Conservation (phyloP, 2,329 filamentous ascomycete genomes). For the Ascochyta koolunga region DNA sequence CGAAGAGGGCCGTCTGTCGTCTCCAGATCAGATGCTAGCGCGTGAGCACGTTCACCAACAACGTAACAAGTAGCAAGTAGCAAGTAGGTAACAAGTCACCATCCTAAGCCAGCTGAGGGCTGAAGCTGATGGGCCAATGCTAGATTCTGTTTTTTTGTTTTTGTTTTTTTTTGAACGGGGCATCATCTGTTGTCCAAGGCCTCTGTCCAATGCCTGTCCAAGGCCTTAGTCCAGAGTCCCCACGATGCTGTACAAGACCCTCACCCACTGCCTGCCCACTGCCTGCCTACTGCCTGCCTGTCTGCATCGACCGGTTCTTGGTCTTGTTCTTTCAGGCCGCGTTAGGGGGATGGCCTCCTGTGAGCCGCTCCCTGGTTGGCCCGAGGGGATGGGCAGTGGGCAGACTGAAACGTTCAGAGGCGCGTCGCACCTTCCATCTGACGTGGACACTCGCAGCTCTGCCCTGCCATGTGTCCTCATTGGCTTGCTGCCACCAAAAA, state of each 20-base stretch:
- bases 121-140: conserved; percentile 1
- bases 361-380: conserved; percentile 28
- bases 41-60: conserved; percentile 10
- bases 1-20: conserved; percentile 3
- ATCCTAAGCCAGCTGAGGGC: not conserved
- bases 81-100: too few species aligned
- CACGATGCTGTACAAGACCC: not conserved
- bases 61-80: not conserved
- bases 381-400: conserved; percentile 15
- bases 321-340: not conserved
- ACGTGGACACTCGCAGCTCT: conserved; percentile 32
- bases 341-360: conserved; percentile 20
- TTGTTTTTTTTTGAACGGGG: too few species aligned
- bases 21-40: conserved; percentile 3
- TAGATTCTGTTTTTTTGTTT: too few species aligned
- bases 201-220: too few species aligned
- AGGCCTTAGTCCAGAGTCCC: too few species aligned
- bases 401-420: conserved; percentile 39
- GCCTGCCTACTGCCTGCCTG: too few species aligned
- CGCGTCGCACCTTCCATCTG: conserved; percentile 37
- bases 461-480: conserved; percentile 13
- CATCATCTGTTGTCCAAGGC: not conserved
- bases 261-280: too few species aligned
- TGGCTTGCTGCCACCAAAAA: conserved; percentile 8
- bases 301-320: not conserved